Base-by-base conservation (phyloP, 2,329 filamentous ascomycete genomes). In the Alternaria arborescens region DNA sequence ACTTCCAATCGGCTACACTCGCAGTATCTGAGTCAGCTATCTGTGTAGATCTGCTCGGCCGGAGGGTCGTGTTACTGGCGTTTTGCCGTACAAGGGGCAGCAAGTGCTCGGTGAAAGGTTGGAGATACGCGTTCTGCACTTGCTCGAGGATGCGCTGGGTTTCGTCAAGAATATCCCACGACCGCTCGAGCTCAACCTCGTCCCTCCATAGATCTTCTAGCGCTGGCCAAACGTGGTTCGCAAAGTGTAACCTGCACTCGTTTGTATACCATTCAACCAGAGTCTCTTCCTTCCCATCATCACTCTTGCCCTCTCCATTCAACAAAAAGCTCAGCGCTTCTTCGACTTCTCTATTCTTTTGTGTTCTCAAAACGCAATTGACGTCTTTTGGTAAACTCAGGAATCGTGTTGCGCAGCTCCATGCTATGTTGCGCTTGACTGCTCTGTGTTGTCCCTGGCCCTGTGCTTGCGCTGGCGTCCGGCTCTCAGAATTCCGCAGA, bases 331-430 rank as follows among this genome's bases (percentile, higher is more conserved):
- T 54, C 18, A 80, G 55, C 16, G 78, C 76, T 12, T 78, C 77
- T n/a, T 76, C 71, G 4, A 75, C 76, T 48, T 78, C 78, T 59
- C 61, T 64, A 14, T 59, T 71, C 42, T 66, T 70, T 22, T 66
- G 69, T 26, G 53, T 36, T 40, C 65, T 54, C n/a, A 62, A 54
- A 18, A 64, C 58, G 34, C 73, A 61, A 38, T 70, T 55, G 8
- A 72, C 59, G n/a, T 69, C 66, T 24, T 68, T 74, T 36, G 72
- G 73, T 22, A 79, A 58, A 58, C 74, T 77, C 11, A 83, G 64
- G 55, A 79, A 82, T 38, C 81, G 71, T 3, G 82, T 83, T n/a
- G 79, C 81, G 22, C 74, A 78, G 60, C 79, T 83, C 82, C 82
- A 83, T n/a, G 80, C 79, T 47, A 76, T 68, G 46, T 75, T 79